Evolutionary conservation across 441 rosid genomes (phyloP).

Genomic region (Eutrema salsugineum): DNA sequence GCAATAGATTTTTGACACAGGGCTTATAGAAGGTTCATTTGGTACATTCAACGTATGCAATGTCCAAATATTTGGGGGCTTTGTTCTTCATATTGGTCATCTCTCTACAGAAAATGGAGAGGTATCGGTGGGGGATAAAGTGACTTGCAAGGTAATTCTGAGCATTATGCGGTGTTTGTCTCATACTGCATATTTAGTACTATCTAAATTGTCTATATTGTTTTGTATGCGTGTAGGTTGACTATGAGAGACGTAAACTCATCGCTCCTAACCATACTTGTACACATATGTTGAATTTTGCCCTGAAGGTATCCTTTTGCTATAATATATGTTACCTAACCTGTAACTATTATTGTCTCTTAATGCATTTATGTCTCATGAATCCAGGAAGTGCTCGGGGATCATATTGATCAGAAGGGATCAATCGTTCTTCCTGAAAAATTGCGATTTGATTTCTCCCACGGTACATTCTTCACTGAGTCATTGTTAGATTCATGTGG

Average conservation of each 20-base stretch:
- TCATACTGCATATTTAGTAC: background rate
- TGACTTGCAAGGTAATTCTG: conserved; percentile 68
- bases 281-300: conserved; percentile 96
- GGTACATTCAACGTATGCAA: conserved; percentile 80
- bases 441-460: conserved; percentile 95
- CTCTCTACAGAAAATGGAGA: conserved; percentile 42
- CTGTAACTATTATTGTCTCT: no score
- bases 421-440: conserved; percentile 98
- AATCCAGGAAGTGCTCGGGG: conserved; percentile 87
- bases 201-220: background rate
- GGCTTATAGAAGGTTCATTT: conserved; percentile 71
- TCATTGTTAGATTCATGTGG: conserved; percentile 13
- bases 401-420: conserved; percentile 98
- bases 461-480: conserved; percentile 50
- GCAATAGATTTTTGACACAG: conserved; percentile 82
- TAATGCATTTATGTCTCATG: conserved; percentile 15
- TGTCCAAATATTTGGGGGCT: conserved; percentile 94
- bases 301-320: conserved; percentile 67
- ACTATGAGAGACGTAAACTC: conserved; percentile 81
- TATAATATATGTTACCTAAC: no score
- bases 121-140: conserved; percentile 68
- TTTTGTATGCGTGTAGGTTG: conserved; percentile 54
- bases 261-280: conserved; percentile 98
- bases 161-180: background rate
- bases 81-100: conserved; percentile 85